Evolutionary conservation across 768 basidiomycete genomes (phyloP).

Genomic region (Phylloporus scabripes): DNA sequence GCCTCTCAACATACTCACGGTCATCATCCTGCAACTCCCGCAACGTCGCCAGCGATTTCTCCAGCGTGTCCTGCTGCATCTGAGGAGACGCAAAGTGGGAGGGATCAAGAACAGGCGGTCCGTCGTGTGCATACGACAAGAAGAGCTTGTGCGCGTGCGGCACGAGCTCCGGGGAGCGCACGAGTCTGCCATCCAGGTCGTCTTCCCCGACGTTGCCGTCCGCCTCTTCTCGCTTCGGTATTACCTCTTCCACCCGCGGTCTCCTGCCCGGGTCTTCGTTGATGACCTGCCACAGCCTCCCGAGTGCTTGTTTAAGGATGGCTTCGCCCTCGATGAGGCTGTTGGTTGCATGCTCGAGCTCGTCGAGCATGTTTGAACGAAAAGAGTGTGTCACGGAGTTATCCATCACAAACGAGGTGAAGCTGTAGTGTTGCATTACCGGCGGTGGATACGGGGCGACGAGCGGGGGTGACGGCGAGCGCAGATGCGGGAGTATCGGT

Average conservation of each 20-base stretch:
- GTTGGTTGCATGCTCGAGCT: slow-evolving; percentile 77
- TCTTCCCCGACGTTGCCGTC: slow-evolving; percentile 47
- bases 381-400: slow-evolving; percentile 80
- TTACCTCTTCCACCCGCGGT: slow-evolving; percentile 35
- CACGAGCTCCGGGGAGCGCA: slow-evolving; percentile 62
- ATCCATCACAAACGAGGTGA: slow-evolving; percentile 83
- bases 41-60: slow-evolving; percentile 67
- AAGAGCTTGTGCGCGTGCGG: slow-evolving; percentile 65
- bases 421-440: slow-evolving; percentile 61
- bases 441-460: slow-evolving; percentile 71
- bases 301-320: slow-evolving; percentile 64
- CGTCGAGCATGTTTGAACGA: slow-evolving; percentile 70
- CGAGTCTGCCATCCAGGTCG: slow-evolving; percentile 39
- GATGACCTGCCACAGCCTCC: slow-evolving; percentile 77
- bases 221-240: slow-evolving; percentile 66
- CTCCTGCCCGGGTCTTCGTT: slow-evolving; percentile 56
- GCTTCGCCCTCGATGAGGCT: slow-evolving; percentile 81
- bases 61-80: slow-evolving; percentile 62
- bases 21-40: slow-evolving; percentile 84
- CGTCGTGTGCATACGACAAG: slow-evolving; percentile 47
- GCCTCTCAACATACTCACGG: slow-evolving; percentile 77
- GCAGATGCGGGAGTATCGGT: slow-evolving; percentile 67
- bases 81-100: slow-evolving; percentile 62
- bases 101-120: slow-evolving; percentile 45
- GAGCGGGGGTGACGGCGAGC: slow-evolving; percentile 74